Base-by-base conservation (phyloP, 1,284 basidiomycete species). In the Phlebopus sp. region DNA sequence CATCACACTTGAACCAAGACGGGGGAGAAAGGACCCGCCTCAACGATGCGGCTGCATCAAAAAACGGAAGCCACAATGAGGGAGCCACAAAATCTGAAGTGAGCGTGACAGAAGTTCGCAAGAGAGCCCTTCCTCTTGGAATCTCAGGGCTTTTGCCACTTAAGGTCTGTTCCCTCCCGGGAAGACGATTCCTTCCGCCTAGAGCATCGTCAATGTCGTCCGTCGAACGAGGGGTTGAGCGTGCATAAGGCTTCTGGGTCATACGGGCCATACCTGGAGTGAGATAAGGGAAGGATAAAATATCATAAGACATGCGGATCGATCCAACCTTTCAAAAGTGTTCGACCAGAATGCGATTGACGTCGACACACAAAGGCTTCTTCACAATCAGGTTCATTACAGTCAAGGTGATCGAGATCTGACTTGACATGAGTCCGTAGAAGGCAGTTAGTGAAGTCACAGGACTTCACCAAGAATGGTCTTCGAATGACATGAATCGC, bases 401-500 rank as follows among this genome's bases (percentile, higher is more conserved):
- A 63, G 1, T 4, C 31, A 17, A 46, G 34, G 23, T 63, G 61
- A 9, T 60, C 60, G 36, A 63, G 55, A 32, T 63, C 61, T 63
- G 25, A 32, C 19, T 35, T 7, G 19, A 6, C 23, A 29, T 48
- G 9, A 46, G 32, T 21, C 42, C 10, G 45, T 19, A 15, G 8
- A 34, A 8, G 32, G 14, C 2, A 42, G n/a, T 4, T 19, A 10
- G 4, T 8, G 31, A 31, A 21, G 21, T 10, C 15, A 8, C 25
- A 29, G 14, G 3, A 35, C 9, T 50, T 13, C 13, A 62, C 64
- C 61, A 14, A 63, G 49, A 10, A 63, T 55, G 1, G 61, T 65
- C 3, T 61, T 47, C 4, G 64, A 66, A 25, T 63, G 61, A 29
- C 61, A 63, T 2, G 61, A 62, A 37, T 63, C 63, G 49, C 56